A percentile compares a stretch with the other conserved stretches of the same genome.
These are phyloP conservation scores for Stemphylium beticola DNA, from an alignment of 2,329 filamentous ascomycete species.

Conservation along the genomic window DNA sequence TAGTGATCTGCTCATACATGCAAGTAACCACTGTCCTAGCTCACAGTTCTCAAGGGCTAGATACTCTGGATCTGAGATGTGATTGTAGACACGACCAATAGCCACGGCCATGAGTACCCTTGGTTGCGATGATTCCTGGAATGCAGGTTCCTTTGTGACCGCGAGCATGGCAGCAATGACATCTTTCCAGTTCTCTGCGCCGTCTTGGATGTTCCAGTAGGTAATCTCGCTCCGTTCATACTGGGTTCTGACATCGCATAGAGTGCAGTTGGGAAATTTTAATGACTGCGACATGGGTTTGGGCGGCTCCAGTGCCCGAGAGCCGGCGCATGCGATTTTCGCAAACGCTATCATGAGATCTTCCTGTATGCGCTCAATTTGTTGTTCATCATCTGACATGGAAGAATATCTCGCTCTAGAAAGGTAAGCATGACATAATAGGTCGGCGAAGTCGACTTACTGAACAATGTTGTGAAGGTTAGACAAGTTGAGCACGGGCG, in stretches of 20 bases:
- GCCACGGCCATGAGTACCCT: constrained; percentile 43
- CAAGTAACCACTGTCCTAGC: constrained; percentile 80
- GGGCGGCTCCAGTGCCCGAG: constrained; percentile 25
- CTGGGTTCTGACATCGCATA: constrained; percentile 31
- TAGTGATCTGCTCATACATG: constrained; percentile 80
- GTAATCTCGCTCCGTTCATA: constrained; percentile 3
- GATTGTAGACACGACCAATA: constrained; percentile 71
- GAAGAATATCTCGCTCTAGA: constrained; percentile 33
- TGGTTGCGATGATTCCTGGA: constrained; percentile 38
- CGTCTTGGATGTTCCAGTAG: constrained; percentile 33
- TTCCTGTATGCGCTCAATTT: constrained; percentile 27
- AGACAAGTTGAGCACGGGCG: constrained; percentile 27
- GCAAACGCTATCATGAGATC: constrained; percentile 38
- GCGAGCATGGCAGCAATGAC: constrained; percentile 36
- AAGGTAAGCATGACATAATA: constrained; percentile 12
- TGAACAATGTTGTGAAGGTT: constrained; percentile 33
- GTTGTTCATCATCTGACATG: constrained; percentile 20
- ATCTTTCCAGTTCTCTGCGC: constrained; percentile 42
- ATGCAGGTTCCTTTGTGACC: constrained; percentile 37
- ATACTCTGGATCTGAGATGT: constrained; percentile 65
- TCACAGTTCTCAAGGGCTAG: constrained; percentile 71
- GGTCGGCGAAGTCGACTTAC: constrained; percentile 22
- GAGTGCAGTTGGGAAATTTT: constrained; percentile 23
- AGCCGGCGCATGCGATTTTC: constrained; percentile 44
- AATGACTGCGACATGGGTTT: constrained; percentile 12